Base-by-base conservation (phyloP, 768 basidiomycete genomes). In the Sutorius australiensis region DNA sequence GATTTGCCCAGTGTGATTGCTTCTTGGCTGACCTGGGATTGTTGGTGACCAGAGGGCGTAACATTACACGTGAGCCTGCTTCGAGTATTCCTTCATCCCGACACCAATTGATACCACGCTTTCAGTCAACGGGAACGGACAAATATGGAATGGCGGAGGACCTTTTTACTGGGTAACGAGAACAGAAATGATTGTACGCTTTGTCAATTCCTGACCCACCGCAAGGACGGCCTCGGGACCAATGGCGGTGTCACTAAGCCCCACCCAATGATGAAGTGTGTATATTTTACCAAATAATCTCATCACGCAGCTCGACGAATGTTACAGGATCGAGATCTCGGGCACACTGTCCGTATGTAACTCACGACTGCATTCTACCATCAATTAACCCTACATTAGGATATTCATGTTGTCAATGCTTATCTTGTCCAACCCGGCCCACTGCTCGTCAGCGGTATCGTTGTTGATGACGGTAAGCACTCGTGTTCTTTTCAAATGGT, bases 381-480 rank as follows among this genome's bases (percentile, higher is more conserved):
- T 30, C 6, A 13, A 41, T 27, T 14, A 1, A 21, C 8, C 2
- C 34, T 1, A 11, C 17, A 17, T 30, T 55, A 75, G 68, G 68
- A 73, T 34, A 55, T 73, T n/a, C 63, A 68, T 17, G 66, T 75
- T 6, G 45, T 72, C 21, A 76, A 77, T 60, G 66, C 73, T 71
- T 58, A 56, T 66, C 33, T 58, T 75, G 34, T 61, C 54, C n/a
- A 71, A 72, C 61, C 52, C 54, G 65, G 59, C 9, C 45, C 64
- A 1, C 52, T 72, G 71, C 62, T 73, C 11, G 80, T 86, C 63
- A 73, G 77, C 1, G 65, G 72, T 32, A 63, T 84, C 27, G 75
- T 67, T 13, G 76, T 86, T 48, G 81, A 86, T 54, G 75, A 85
- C 55, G 80, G 83, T 84, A 46, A 51, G 77, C n/a, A 32, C 13